Conservation (phyloP, 208 protist genomes). For the Porcisia hertigi region DNA sequence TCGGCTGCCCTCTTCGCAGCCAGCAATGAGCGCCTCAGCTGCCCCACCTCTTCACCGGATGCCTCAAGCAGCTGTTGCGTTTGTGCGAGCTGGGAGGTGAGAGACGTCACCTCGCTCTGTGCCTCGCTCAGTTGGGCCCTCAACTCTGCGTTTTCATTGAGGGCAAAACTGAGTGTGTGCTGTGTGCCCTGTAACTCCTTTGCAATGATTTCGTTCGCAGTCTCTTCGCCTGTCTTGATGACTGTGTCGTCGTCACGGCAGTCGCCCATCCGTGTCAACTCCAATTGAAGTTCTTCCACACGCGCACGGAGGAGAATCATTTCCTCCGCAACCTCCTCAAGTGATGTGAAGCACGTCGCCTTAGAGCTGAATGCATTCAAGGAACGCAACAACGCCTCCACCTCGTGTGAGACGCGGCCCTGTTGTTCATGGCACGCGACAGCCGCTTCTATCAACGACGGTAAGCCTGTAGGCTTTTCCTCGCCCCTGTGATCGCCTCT, state of each 20-base stretch:
- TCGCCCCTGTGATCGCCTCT: not conserved
- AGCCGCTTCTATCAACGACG: slow-evolving; percentile 2
- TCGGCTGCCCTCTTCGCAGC: slow-evolving; percentile 55
- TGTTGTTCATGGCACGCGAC: not conserved
- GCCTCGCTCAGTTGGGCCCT: slow-evolving; percentile 20
- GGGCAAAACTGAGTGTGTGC: slow-evolving; percentile 21
- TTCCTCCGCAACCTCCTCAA: slow-evolving; percentile 21
- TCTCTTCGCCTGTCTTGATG: not conserved
- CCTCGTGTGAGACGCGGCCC: not conserved
- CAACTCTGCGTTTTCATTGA: slow-evolving; percentile 5
- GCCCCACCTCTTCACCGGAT: slow-evolving; percentile 34
- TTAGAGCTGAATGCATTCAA: slow-evolving; percentile 5
- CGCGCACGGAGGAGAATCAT: slow-evolving; percentile 3
- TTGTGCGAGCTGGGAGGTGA: slow-evolving; percentile 24
- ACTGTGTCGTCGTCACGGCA: not conserved
- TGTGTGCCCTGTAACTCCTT: slow-evolving; percentile 10
- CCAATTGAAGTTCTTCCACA: slow-evolving; percentile 8
- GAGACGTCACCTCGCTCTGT: slow-evolving; percentile 31
- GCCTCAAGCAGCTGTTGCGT: slow-evolving; percentile 28
- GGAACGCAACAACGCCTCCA: slow-evolving; percentile 11
- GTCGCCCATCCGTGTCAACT: not conserved
- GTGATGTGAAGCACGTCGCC: not conserved
- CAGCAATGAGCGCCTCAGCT: slow-evolving; percentile 44
- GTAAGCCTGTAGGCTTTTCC: not conserved
- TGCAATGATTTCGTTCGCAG: not conserved